Base-by-base conservation (phyloP, 768 basidiomycete genomes). In the Calvatia gigantea region DNA sequence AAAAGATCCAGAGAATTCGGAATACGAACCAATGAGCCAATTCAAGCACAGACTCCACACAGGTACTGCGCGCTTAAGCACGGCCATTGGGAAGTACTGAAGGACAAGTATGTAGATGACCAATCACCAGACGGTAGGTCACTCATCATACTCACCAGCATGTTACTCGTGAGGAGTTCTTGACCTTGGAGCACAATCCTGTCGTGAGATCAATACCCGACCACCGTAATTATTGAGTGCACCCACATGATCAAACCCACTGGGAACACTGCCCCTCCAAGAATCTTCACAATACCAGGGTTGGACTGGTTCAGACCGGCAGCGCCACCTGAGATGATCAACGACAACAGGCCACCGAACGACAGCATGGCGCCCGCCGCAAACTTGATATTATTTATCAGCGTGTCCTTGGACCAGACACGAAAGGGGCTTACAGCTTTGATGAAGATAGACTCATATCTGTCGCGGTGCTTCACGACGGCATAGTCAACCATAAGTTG, bases 151-250 rank as follows among this genome's bases (percentile, higher is more conserved):
- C 67, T 44, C 58, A 87, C 86, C 85, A 90, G 80, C 80, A 90
- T 83, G 63, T 88, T 87, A 62, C 87, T 88, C 45, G 87, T 89
- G 32, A 89, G 66, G 0, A 90, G 76, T 55, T 90, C 87, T 41
- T 83, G 74, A 1, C 84, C 84, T 69, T 87, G 84, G 12, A 89
- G 71, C 12, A 86, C 77, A 57, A 90, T 87, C 87, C 87, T 89
- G 59, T 14, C 23, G 19, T 9, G 14, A 23, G 37, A 23, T 37
- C 32, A 57, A 51, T 27, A 32, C 12, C 21, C 8, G 37, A n/a
- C 17, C 15, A n/a, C 12, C 1, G 37, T 51, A 29, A 8, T 21
- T 15, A 37, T 23, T 28, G 5, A 11, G n/a, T 32, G 11, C 58
- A 29, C 75, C 57, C 61, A 89, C 87, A 89, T 89, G 52, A 86